Percentiles rank a stretch among this genome's conserved stretches.
Conservation (phyloP, 2,329 filamentous ascomycete species). For the Hirsutella rhossiliensis region DNA sequence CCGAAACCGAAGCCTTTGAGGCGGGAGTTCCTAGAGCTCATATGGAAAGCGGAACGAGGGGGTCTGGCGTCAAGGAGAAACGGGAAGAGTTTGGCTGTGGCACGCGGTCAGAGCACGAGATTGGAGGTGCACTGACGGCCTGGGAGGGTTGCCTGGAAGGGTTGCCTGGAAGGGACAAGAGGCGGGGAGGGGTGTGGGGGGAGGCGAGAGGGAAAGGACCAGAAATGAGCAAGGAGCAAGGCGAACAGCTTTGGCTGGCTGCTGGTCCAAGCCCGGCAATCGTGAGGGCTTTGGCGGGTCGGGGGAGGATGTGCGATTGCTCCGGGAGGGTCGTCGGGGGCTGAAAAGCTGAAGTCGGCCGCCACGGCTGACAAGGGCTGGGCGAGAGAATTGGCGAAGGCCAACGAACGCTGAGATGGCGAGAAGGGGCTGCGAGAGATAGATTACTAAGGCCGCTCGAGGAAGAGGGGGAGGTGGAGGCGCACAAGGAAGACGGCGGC, state of each 20-base stretch:
- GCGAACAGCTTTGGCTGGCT: conserved; percentile 1
- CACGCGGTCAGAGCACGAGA: conserved; percentile 1
- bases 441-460: background rate
- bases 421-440: background rate
- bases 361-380: background rate
- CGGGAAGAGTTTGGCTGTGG: background rate
- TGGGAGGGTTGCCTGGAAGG: background rate
- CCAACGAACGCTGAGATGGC: background rate
- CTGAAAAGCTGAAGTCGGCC: conserved; percentile 1
- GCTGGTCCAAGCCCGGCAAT: conserved; percentile 2
- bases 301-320: background rate
- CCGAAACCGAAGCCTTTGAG: conserved; percentile 72
- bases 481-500: background rate
- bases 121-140: background rate
- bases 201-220: background rate
- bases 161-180: background rate
- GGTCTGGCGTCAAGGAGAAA: background rate
- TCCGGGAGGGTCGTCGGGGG: background rate
- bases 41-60: conserved; percentile 26
- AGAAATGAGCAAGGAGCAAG: conserved; percentile 3
- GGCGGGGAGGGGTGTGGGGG: background rate
- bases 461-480: background rate
- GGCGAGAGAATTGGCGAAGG: background rate
- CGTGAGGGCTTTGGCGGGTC: background rate
- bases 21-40: conserved; percentile 71